Percentiles rank a stretch among this genome's conserved stretches.
phyloP scores from a whole-genome alignment of 163 green algal species.

The Coccomyxa subellipsoidea region DNA sequence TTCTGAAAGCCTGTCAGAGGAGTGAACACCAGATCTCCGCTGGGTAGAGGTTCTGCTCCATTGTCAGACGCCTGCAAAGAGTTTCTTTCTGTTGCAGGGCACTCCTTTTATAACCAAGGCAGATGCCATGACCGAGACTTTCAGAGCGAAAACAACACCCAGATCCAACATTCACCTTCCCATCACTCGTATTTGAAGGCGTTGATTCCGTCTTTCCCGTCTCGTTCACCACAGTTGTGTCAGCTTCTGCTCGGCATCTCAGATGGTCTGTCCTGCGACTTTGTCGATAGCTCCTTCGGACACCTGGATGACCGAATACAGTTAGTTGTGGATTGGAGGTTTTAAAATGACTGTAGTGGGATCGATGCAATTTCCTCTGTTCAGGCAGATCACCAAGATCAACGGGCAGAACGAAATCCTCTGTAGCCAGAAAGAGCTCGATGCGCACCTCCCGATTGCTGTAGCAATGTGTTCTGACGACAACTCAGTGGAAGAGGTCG shows the following conservation, averaged over 20 bases:
- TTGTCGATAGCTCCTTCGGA: not conserved
- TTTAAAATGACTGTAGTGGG: too few species aligned
- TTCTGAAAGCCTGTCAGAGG: not conserved
- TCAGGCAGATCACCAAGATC: too few species aligned
- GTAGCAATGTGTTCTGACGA: not conserved
- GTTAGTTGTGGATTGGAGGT: too few species aligned
- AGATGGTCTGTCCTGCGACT: not conserved
- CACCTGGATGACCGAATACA: not conserved
- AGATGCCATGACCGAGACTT: too few species aligned
- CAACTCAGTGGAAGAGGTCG: not conserved
- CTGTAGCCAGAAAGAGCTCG: not conserved
- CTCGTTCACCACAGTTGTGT: not conserved
- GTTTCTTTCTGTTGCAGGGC: too few species aligned
- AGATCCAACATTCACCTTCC: too few species aligned
- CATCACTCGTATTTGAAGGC: not conserved
- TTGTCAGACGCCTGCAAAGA: slow-evolving; percentile 10
- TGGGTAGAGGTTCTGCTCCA: not conserved
- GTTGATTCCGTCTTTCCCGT: not conserved
- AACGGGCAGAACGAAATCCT: too few species aligned
- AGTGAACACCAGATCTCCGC: not conserved
- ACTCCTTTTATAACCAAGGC: too few species aligned
- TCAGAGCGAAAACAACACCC: too few species aligned
- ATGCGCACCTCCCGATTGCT: not conserved
- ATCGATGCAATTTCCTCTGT: too few species aligned
- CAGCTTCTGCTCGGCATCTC: not conserved